These are phyloP conservation scores for Monilinia laxa DNA, from an alignment of 2,329 filamentous ascomycete species.

Conservation along the genomic window DNA sequence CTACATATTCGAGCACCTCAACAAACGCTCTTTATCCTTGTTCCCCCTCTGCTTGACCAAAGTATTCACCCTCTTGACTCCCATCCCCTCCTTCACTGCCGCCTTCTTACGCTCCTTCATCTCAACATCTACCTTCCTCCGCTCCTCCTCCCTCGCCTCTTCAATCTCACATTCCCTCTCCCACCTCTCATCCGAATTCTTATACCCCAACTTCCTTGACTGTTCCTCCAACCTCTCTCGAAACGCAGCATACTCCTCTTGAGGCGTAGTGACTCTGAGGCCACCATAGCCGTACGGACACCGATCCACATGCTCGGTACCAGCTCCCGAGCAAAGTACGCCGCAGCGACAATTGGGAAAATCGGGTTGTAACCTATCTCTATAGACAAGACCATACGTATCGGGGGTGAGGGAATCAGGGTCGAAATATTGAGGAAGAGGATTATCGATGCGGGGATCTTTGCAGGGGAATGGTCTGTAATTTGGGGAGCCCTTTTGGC, in stretches of 20 bases:
- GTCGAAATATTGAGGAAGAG: conserved; percentile 2
- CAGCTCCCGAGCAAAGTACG: background rate
- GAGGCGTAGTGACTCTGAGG: background rate
- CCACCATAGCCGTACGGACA: background rate
- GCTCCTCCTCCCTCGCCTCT: background rate
- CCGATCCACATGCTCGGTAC: too few species aligned
- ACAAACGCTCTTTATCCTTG: too few species aligned
- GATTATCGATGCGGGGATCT: background rate
- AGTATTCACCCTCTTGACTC: too few species aligned
- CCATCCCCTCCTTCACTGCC: accelerated
- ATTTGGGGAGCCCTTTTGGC: background rate
- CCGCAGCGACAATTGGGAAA: background rate
- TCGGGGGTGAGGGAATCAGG: background rate
- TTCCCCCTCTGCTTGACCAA: too few species aligned
- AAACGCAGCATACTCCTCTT: background rate
- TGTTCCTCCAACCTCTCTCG: background rate
- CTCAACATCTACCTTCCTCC: too few species aligned
- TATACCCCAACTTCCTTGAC: background rate
- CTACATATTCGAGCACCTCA: too few species aligned
- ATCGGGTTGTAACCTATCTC: background rate
- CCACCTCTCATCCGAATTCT: background rate
- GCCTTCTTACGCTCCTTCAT: too few species aligned
- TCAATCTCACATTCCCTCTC: conserved; percentile 1
- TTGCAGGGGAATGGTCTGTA: background rate
- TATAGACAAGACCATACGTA: background rate